Percentiles rank a stretch among this genome's conserved stretches.
phyloP scores from a whole-genome alignment of 2,329 filamentous ascomycete species.

The Colletotrichum falcatum region DNA sequence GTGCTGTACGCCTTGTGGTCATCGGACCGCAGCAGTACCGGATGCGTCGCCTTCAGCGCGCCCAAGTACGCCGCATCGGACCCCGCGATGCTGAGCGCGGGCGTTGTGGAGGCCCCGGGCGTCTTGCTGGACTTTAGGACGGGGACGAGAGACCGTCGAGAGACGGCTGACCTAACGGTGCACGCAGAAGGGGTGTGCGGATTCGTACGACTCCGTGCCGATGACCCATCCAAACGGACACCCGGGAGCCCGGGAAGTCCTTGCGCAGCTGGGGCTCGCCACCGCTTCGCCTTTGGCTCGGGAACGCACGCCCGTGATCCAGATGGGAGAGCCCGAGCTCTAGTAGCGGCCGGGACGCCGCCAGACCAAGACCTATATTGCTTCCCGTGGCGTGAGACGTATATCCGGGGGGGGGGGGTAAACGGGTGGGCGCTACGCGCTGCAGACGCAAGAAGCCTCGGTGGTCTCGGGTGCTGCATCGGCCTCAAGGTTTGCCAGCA shows the following conservation, averaged over 20 bases:
- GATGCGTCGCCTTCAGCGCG: slow-evolving; percentile 40
- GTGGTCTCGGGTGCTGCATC: slow-evolving; percentile 4
- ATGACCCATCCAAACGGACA: slow-evolving; percentile 61
- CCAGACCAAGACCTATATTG: slow-evolving; percentile 60
- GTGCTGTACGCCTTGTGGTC: slow-evolving; percentile 41
- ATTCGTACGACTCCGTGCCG: slow-evolving; percentile 58
- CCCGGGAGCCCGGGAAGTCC: slow-evolving; percentile 46
- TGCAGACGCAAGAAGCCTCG: slow-evolving; percentile 1
- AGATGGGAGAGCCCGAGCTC: slow-evolving; percentile 51
- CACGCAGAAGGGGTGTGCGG: slow-evolving; percentile 46
- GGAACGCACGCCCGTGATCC: slow-evolving; percentile 57
- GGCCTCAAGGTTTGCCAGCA: slow-evolving; percentile 1
- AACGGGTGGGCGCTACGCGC: background rate
- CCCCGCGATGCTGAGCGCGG: slow-evolving; percentile 46
- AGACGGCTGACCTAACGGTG: slow-evolving; percentile 56
- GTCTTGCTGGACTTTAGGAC: slow-evolving; percentile 45
- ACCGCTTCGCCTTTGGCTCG: slow-evolving; percentile 54
- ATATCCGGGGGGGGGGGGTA: background rate
- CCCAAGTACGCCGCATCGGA: slow-evolving; percentile 45
- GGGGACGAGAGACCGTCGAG: slow-evolving; percentile 49
- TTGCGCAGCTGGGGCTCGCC: slow-evolving; percentile 48
- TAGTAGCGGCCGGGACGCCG: slow-evolving; percentile 55
- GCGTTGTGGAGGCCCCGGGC: slow-evolving; percentile 18
- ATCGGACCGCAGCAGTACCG: slow-evolving; percentile 43
- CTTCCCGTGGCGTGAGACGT: slow-evolving; percentile 55